A percentile compares a stretch with the other conserved stretches of the same genome.
Conservation (phyloP, 1,139 yeast species). For the Yamadazyma friedrichii region DNA sequence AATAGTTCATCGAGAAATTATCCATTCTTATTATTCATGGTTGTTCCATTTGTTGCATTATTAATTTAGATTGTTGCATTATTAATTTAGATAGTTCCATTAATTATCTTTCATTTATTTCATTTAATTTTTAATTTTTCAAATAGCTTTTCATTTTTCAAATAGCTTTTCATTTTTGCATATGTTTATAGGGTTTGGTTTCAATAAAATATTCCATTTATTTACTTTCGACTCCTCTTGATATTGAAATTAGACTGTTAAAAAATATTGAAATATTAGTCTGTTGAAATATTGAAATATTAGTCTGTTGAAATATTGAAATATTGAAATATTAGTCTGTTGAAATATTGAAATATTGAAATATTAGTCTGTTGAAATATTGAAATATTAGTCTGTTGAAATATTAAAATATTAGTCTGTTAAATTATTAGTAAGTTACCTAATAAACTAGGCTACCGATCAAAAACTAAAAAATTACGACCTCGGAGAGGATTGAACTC, state of each 20-base stretch:
- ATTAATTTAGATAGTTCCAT: neutral
- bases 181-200: constrained; percentile 5
- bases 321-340: no score
- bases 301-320: no score
- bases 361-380: no score
- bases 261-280: no score
- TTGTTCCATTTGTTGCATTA: constrained; percentile 6
- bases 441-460: no score
- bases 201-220: constrained; percentile 1
- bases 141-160: no score
- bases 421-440: no score
- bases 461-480: constrained; percentile 21
- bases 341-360: no score
- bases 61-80: constrained; percentile 2
- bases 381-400: no score
- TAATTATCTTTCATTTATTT: constrained; percentile 4
- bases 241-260: neutral
- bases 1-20: constrained; percentile 2
- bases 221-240: no score
- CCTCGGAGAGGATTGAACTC: constrained; percentile 49
- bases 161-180: neutral
- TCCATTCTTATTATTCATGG: constrained; percentile 1
- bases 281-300: no score
- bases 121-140: constrained; percentile 5
- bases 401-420: no score